Evolutionary conservation across 2,329 filamentous ascomycete species (phyloP).

Genomic region (Chrysoporthe cubensis): DNA sequence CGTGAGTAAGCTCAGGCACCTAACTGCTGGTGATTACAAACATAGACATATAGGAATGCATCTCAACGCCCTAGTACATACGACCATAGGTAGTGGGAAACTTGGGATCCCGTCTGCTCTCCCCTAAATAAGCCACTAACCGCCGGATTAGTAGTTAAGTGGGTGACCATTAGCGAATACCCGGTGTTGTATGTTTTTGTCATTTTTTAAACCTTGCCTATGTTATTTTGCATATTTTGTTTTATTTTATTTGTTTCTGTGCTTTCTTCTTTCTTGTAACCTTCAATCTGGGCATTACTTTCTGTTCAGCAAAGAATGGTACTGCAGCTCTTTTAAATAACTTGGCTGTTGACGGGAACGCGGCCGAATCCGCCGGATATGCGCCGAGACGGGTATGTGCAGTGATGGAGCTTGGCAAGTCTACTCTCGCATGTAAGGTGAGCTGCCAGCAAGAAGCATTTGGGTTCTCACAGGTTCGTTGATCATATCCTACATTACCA

Average conservation of each 20-base stretch:
- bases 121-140: constrained; percentile 6
- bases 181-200: neutral
- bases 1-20: too few relatives aligned
- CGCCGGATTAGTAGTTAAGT: constrained; percentile 6
- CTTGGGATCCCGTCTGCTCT: constrained; percentile 6
- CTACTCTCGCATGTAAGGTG: neutral
- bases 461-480: neutral
- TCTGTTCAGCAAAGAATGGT: neutral
- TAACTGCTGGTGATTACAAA: too few relatives aligned
- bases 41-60: too few relatives aligned
- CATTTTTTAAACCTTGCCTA: too few relatives aligned
- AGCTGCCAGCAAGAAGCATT: neutral
- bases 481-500: neutral
- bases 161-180: constrained; percentile 7
- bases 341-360: neutral
- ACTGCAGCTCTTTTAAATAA: neutral
- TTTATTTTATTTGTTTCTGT: neutral
- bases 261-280: neutral
- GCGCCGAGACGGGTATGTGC: too few relatives aligned
- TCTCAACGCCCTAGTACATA: neutral
- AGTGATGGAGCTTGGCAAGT: neutral
- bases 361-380: neutral
- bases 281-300: too few relatives aligned
- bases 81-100: constrained; percentile 5
- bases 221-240: too few relatives aligned